phyloP scores from a whole-genome alignment of 2,329 filamentous ascomycete species.

The Sporothrix mexicana region DNA sequence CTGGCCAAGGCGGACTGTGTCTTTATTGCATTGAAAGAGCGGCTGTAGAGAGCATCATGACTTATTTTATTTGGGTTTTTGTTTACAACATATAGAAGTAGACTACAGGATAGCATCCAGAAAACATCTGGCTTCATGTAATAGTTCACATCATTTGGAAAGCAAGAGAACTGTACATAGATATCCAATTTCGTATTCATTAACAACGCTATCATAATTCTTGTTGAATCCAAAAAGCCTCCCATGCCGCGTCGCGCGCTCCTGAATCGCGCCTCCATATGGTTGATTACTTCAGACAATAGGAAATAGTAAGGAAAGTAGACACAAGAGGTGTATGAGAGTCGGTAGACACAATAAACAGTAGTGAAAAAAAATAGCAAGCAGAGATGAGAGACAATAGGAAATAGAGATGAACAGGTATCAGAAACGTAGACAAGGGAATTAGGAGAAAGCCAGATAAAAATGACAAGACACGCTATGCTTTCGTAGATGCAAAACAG shows the following conservation, averaged over 20 bases:
- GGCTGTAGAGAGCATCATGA: slow-evolving; percentile 33
- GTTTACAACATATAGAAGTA: slow-evolving; percentile 4
- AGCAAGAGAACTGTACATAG: background rate
- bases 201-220: slow-evolving; percentile 31
- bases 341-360: background rate
- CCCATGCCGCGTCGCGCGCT: slow-evolving; percentile 1
- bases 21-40: slow-evolving; percentile 45
- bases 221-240: slow-evolving; percentile 23
- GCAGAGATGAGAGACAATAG: background rate
- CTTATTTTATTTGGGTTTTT: background rate
- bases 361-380: background rate
- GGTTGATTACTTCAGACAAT: slow-evolving; percentile 28
- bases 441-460: slow-evolving; percentile 10
- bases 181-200: slow-evolving; percentile 33
- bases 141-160: background rate
- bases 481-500: slow-evolving; percentile 33
- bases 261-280: background rate
- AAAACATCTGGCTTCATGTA: background rate
- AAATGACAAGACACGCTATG: slow-evolving; percentile 35
- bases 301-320: slow-evolving; percentile 23
- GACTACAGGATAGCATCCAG: background rate
- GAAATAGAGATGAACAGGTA: background rate
- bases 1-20: slow-evolving; percentile 60
- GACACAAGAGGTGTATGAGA: slow-evolving; percentile 19
- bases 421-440: slow-evolving; percentile 10